Evolutionary conservation across 768 basidiomycete genomes (phyloP), one percentile per base, ranked within the genome.

Genomic region (Lentinus tigrinus): DNA sequence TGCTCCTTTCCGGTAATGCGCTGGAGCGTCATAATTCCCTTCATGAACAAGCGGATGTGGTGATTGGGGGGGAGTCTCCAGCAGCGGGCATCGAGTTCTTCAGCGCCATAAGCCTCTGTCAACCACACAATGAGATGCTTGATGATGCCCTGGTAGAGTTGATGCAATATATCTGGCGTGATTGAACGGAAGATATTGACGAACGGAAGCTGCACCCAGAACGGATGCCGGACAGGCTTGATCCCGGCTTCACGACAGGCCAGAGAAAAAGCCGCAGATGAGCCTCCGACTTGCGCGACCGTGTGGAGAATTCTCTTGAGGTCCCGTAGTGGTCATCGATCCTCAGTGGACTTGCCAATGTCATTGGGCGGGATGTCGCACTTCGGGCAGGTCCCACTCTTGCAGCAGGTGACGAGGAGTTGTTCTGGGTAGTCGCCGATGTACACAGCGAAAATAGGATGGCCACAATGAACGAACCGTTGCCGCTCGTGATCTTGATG

Each of bases 11-110:
- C 70, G 2, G 66, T 57, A 16, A 69, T 13, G 1, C 54, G 47
- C 66, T 7, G 46, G 6, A 36, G 19, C 6, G 50, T 44, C 0
- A 60, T 64, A 42, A 78, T 77, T 1, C 78, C 77, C 28, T 74
- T 73, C 8, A 55, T 47, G 58, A 78, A 78, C 1, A 65, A 26
- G 0, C 66, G 68, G 26, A 77, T 57, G 31, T 73, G 63, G 56
- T 76, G 72, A 54, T 74, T 75, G 2, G 70, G 70, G 2, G 74
- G 74, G 0, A 78, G 53, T 1, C 69, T 63, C 1, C 63, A 58
- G 37, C 26, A 28, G 10, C 47, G 47, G 16, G 47, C 27, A 31
- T 48, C 47, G 19, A 48, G 24, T n/a, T 48, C 47, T 14, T 48
- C 47, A 3, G 26, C 16, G 14, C 26, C 24, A 21, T 16, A 48